Evolutionary conservation across 169 alveolate species (phyloP), one percentile per base, ranked within the genome.

Genomic region (Cryptosporidium ryanae): DNA sequence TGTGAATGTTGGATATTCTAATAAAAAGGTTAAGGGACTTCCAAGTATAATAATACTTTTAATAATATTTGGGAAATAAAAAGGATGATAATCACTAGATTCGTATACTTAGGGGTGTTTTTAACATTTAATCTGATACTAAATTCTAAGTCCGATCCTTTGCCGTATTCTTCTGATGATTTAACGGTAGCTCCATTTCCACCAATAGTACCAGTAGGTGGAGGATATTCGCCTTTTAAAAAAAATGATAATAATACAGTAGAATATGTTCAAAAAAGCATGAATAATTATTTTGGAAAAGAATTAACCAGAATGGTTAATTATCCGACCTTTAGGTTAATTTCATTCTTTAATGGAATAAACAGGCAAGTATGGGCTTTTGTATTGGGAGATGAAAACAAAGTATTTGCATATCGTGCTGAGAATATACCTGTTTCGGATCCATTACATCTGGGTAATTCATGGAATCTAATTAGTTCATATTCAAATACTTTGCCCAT

Each of bases 291-390:
- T 43, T 76, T 59, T 61, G 71, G 71, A n/a, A 61, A 29, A 21
- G 71, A 61, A 38, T 4, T 76, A 21, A 59, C 76, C 46, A 29
- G 18, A 31, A 61, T 76, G 38, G 31, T 59, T 8, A 43, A 61
- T 18, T 57, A 10, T 34, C 87, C 87, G 43, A 21, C 7, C 17
- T 76, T 76, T 61, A 52, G 48, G 43, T 50, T 76, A 48, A 34
- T 23, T 7, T 44, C 38, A 43, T 31, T 59, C 43, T 49, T 57
- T 7, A 76, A 38, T 59, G 64, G 46, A 10, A 25, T 21, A 44
- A 76, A 76, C 43, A 31, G 63, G 64, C 87, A 76, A 44, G 64
- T 76, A 29, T 76, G 87, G 87, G 87, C 71, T 13, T 76, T 76
- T 44, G 68, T 76, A 15, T 25, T 61, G 3, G 87, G 87, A 21